Evolutionary conservation across 2,329 filamentous ascomycete genomes (phyloP), one percentile per base, ranked within the genome.

Genomic region (Fusarium beomiforme): DNA sequence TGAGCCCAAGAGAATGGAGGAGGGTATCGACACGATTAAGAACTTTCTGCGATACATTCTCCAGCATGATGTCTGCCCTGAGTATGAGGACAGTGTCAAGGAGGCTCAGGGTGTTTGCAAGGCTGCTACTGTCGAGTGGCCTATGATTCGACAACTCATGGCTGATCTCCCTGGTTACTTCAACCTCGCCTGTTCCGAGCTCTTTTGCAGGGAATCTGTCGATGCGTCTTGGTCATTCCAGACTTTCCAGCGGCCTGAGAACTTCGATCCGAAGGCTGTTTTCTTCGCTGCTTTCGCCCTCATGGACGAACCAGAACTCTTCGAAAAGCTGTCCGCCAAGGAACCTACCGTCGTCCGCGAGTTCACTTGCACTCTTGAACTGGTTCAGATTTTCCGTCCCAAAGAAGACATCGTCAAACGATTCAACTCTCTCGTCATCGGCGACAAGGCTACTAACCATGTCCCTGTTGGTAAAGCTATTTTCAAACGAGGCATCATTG

Each of bases 41-140:
- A 97, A 96, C 77, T 98, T 98, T 78, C 88, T 97, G 70, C 93
- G 93, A 71, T 99, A 98, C 73, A 85, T 98, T 1, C 85, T 95
- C 13, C 88, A 92, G 66, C 95, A 98, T 77, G 88, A 92, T 39
- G 95, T 97, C 19, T 97, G 94, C 76, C 91, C 92, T 0, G 96
- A 98, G 79, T 92, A 95, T 77, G 84, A 81, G 0, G 83, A 86
- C 1, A 88, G 95, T 69, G 85, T 98, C 63, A 81, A 88, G 19
- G 83, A 85, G 1, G 94, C 95, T 0, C 84, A 91, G 11, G 79
- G 79, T 2, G 79, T 95, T 31, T 97, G 94, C 75, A 86, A 90
- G 23, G 77, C 85, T 17, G 93, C 93, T 3, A 85, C 89, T 6
- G 76, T 82, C 3, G 93, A 98, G 79, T 85, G 96, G 37, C 87